Conservation (phyloP, 306 rosid species). For the Citrullus colocynthis region DNA sequence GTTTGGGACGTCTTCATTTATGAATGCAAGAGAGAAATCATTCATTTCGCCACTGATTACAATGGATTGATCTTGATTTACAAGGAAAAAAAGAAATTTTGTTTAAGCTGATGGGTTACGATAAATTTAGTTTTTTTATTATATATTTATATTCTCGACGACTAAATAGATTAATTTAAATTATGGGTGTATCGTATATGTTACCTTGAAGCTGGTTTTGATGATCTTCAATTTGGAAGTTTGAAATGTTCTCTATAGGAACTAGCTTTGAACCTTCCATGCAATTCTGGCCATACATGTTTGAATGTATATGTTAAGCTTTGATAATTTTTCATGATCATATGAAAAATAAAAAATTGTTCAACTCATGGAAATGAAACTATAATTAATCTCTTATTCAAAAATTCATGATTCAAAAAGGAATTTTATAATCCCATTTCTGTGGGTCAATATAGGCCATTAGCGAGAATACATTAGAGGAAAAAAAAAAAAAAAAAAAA, state of each 20-base stretch:
- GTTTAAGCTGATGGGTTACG: not conserved
- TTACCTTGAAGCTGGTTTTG: conserved; percentile 40
- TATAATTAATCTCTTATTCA: not conserved
- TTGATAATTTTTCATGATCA: not conserved
- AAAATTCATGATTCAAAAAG: not conserved
- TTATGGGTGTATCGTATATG: not conserved
- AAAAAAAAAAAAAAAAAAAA: too few species aligned
- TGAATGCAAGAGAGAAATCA: conserved; percentile 53
- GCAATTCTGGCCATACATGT: conserved; percentile 33
- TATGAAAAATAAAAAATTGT: not conserved
- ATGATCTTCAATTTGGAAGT: conserved; percentile 37
- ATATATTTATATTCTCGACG: not conserved
- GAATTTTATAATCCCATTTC: not conserved
- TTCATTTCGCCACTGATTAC: conserved; percentile 14
- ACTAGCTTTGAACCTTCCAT: conserved; percentile 53
- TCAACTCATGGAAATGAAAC: not conserved
- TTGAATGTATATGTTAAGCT: not conserved
- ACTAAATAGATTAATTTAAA: not conserved
- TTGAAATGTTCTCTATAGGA: conserved; percentile 47
- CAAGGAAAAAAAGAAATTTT: not conserved
- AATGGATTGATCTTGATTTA: not conserved
- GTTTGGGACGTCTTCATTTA: conserved; percentile 31
- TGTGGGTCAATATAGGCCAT: not conserved
- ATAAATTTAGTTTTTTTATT: not conserved
- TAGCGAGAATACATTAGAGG: not conserved